A percentile compares a stretch with the other conserved stretches of the same genome.
These are phyloP conservation scores for Monilinia fructicola DNA, from an alignment of 2,329 filamentous ascomycete species.

Conservation along the genomic window DNA sequence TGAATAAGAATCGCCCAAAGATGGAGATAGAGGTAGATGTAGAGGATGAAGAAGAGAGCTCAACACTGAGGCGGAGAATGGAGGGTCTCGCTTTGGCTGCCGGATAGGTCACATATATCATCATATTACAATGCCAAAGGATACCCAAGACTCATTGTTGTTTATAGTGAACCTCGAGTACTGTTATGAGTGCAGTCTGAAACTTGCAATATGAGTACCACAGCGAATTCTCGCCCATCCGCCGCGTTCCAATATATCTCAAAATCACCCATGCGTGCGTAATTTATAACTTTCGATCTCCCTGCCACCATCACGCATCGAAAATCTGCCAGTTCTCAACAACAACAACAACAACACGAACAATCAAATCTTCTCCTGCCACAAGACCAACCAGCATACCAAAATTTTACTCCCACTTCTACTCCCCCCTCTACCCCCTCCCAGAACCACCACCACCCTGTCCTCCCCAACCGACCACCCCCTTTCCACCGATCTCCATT, in stretches of 20 bases:
- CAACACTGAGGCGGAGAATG: conserved; percentile 51
- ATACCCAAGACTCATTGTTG: background rate
- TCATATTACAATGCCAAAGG: conserved; percentile 7
- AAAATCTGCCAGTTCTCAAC: background rate
- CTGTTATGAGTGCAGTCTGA: background rate
- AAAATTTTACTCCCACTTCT: background rate
- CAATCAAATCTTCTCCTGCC: background rate
- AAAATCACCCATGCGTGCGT: background rate
- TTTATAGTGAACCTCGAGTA: background rate
- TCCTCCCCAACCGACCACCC: too few species aligned
- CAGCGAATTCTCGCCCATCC: background rate
- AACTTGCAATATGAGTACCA: background rate
- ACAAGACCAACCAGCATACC: background rate
- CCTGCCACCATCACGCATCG: background rate
- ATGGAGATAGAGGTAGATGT: conserved; percentile 47
- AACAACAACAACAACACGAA: background rate
- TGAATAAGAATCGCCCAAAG: conserved; percentile 78
- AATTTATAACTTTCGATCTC: background rate
- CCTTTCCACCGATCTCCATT: too few species aligned
- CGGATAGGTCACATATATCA: conserved; percentile 31
- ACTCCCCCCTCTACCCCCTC: too few species aligned
- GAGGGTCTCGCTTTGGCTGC: conserved; percentile 47
- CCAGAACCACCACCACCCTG: too few species aligned
- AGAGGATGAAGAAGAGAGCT: conserved; percentile 49
- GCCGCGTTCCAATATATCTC: background rate